phyloP scores from a whole-genome alignment of 257 asterid genomes.

The Gynochthodes officinalis region DNA sequence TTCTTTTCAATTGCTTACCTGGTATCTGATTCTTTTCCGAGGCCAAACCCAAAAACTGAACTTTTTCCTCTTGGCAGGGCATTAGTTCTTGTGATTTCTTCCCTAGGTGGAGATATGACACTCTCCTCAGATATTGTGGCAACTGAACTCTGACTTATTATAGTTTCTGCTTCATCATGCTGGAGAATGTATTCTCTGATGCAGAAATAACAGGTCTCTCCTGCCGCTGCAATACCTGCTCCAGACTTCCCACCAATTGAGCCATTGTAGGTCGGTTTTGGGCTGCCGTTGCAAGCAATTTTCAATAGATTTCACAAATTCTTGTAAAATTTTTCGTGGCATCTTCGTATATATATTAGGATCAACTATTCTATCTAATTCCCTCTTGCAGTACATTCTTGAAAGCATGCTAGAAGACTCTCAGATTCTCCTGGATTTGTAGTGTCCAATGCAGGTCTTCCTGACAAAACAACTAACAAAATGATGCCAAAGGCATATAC shows the following conservation, averaged over 20 bases:
- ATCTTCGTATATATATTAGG: not conserved
- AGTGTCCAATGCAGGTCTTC: slow-evolving; percentile 13
- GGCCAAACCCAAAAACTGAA: no score
- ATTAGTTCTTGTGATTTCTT: no score
- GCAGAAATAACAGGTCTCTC: not conserved
- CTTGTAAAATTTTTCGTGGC: not conserved
- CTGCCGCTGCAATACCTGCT: slow-evolving; percentile 6
- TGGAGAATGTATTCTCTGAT: not conserved
- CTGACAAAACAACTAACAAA: slow-evolving; percentile 18
- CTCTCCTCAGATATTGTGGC: no score
- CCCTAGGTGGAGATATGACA: no score
- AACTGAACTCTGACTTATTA: not conserved
- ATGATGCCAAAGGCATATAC: slow-evolving; percentile 15
- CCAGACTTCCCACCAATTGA: slow-evolving; percentile 17
- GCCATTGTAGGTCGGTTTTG: slow-evolving; percentile 19
- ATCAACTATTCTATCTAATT: not conserved
- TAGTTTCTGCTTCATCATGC: not conserved
- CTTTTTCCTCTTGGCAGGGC: no score
- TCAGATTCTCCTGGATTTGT: slow-evolving; percentile 2
- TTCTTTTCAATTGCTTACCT: no score
- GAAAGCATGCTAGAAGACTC: slow-evolving; percentile 10
- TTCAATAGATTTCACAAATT: not conserved
- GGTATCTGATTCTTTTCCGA: no score
- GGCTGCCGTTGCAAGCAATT: slow-evolving; percentile 6
- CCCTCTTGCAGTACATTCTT: slow-evolving; percentile 5